Conservation (phyloP, 169 alveolate genomes). For the Fabrea salina region DNA sequence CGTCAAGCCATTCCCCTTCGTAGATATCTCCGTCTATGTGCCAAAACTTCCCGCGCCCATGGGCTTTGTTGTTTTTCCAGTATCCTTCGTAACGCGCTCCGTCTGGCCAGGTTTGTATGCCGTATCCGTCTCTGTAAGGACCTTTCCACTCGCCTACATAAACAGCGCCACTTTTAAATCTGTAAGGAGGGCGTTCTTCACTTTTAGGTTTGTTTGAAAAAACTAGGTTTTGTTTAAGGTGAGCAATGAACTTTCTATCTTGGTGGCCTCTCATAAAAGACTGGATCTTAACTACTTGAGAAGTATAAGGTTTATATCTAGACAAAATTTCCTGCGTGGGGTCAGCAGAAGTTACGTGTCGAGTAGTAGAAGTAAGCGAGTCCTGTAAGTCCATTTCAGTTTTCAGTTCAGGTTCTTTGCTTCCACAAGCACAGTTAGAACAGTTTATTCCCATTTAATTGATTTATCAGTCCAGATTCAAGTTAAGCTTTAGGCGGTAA, state of each 20-base stretch:
- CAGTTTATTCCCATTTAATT: constrained; percentile 10
- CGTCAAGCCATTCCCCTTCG: constrained; percentile 82
- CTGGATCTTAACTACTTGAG: neutral
- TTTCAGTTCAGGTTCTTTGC: neutral
- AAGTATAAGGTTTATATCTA: neutral
- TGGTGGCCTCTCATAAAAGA: constrained; percentile 11
- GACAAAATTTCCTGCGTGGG: neutral
- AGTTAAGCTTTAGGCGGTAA: no score
- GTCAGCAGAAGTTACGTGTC: neutral
- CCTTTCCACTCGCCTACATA: constrained; percentile 74
- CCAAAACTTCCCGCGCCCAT: constrained; percentile 79
- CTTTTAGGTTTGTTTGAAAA: neutral
- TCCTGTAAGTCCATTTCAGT: neutral
- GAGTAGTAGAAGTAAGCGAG: neutral
- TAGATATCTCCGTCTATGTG: constrained; percentile 83
- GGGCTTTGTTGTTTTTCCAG: constrained; percentile 72
- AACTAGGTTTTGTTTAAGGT: neutral
- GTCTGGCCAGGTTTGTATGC: constrained; percentile 64
- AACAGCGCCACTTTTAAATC: constrained; percentile 67
- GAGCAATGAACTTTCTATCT: neutral
- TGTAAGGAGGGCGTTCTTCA: constrained; percentile 49
- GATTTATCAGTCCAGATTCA: neutral
- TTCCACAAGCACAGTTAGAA: neutral
- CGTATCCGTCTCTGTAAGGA: constrained; percentile 66
- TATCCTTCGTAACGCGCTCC: constrained; percentile 72